phyloP scores from a whole-genome alignment of 306 rosid genomes.

The Acacia melanoxylon region DNA sequence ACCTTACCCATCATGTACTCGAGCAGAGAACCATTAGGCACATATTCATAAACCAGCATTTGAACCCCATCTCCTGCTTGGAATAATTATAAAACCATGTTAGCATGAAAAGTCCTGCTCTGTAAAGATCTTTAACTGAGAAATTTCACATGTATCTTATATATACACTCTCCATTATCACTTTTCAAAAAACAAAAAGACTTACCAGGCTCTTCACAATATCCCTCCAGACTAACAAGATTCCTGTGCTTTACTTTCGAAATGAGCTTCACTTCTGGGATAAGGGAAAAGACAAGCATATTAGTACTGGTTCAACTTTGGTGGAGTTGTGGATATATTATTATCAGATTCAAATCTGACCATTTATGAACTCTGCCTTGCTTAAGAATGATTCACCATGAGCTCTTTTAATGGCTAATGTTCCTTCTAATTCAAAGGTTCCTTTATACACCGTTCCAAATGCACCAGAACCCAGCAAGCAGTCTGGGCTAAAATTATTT shows the following conservation, averaged over 20 bases:
- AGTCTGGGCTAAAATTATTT: slow-evolving; percentile 60
- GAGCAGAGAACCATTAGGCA: slow-evolving; percentile 76
- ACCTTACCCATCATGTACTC: slow-evolving; percentile 59
- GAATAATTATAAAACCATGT: slow-evolving; percentile 31
- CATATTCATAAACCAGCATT: slow-evolving; percentile 74
- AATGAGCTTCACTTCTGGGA: slow-evolving; percentile 68
- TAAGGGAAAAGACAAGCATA: slow-evolving; percentile 22
- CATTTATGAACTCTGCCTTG: slow-evolving; percentile 72
- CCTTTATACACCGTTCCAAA: slow-evolving; percentile 78
- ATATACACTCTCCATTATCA: not conserved
- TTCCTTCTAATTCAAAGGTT: slow-evolving; percentile 51
- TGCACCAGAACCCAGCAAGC: slow-evolving; percentile 77
- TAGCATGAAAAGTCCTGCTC: slow-evolving; percentile 5
- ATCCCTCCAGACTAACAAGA: slow-evolving; percentile 77
- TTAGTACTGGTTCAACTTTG: slow-evolving; percentile 9
- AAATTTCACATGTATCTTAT: not conserved
- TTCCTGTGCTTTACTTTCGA: slow-evolving; percentile 69
- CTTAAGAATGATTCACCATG: slow-evolving; percentile 53
- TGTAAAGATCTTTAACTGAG: slow-evolving; percentile 10
- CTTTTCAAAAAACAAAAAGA: not conserved
- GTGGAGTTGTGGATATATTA: not conserved
- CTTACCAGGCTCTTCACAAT: slow-evolving; percentile 76
- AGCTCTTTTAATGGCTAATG: slow-evolving; percentile 75
- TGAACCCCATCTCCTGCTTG: slow-evolving; percentile 48
- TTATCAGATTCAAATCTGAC: slow-evolving; percentile 33